Conservation (phyloP, 305 asterid species). For the Plantago lanceolata region DNA sequence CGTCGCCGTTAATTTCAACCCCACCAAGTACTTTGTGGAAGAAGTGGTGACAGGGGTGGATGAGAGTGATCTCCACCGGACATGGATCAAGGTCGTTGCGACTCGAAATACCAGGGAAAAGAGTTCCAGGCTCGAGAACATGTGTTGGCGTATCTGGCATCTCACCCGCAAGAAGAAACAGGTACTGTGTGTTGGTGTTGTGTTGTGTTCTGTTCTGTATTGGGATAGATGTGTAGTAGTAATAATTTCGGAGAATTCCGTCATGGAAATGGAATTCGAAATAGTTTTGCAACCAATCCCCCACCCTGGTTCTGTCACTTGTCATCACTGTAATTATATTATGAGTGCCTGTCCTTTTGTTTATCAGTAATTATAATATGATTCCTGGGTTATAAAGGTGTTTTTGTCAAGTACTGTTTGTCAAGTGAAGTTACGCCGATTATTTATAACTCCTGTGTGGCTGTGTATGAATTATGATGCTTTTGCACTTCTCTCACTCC, state of each 20-base stretch:
- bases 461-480: no score
- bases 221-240: neutral
- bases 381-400: conserved; percentile 13
- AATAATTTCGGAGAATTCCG: no score
- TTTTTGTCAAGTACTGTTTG: conserved; percentile 30
- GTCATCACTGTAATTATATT: no score
- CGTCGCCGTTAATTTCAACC: conserved; percentile 51
- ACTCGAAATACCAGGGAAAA: conserved; percentile 69
- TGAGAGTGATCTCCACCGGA: conserved; percentile 80
- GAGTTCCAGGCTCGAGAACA: conserved; percentile 76
- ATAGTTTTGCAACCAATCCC: no score
- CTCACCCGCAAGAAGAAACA: conserved; percentile 83
- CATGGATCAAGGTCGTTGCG: conserved; percentile 95
- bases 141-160: conserved; percentile 99
- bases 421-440: neutral
- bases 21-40: conserved; percentile 82
- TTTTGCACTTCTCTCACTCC: neutral
- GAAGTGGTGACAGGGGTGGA: conserved; percentile 86
- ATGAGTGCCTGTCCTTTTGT: no score
- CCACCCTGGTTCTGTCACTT: no score
- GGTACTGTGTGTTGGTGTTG: no score
- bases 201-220: neutral
- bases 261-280: no score
- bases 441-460: neutral
- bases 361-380: no score